Conservation (phyloP, 805 yeast species). For the Spathaspora sp. region DNA sequence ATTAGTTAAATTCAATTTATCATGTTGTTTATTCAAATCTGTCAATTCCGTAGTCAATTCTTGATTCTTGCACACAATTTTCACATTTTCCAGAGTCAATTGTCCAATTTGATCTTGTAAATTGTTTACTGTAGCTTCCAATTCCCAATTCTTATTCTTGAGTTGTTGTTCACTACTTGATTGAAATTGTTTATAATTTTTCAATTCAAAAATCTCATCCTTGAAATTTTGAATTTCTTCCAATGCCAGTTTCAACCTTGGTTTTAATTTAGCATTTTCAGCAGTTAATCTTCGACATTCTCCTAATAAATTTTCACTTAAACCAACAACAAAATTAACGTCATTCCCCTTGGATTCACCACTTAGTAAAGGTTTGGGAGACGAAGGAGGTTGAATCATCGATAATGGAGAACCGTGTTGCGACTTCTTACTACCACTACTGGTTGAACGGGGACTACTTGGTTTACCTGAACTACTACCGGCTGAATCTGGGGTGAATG, state of each 20-base stretch:
- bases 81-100: conserved; percentile 37
- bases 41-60: conserved; percentile 28
- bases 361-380: conserved; percentile 20
- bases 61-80: conserved; percentile 27
- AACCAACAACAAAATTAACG: conserved; percentile 67
- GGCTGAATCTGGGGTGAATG: background rate
- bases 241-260: conserved; percentile 37
- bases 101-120: conserved; percentile 42
- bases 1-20: conserved; percentile 40
- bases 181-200: conserved; percentile 29
- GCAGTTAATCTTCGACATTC: conserved; percentile 72
- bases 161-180: conserved; percentile 44
- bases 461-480: background rate
- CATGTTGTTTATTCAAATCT: conserved; percentile 44
- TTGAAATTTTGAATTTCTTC: conserved; percentile 40
- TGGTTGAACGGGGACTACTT: background rate
- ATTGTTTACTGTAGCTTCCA: conserved; percentile 50
- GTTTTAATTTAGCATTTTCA: conserved; percentile 49
- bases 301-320: conserved; percentile 65
- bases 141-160: conserved; percentile 63
- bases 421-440: background rate
- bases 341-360: conserved; percentile 53
- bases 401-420: background rate
- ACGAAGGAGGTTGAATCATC: conserved; percentile 18
- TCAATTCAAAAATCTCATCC: conserved; percentile 30